Conservation (phyloP, 805 yeast genomes). For the Metschnikowia reukaufii region DNA sequence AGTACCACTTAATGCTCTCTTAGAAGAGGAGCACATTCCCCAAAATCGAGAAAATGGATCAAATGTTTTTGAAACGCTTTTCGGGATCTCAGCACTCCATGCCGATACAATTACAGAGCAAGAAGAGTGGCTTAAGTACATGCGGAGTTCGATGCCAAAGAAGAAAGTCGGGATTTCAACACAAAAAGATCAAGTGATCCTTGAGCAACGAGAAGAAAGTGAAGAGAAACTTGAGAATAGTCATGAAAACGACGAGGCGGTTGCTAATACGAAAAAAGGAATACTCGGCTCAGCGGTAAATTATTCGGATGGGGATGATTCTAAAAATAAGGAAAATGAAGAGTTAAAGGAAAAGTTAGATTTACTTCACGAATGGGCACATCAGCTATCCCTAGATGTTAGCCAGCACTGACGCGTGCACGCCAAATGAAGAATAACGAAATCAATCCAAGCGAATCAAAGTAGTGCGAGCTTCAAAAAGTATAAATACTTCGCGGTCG, state of each 20-base stretch:
- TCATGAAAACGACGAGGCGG: constrained; percentile 21
- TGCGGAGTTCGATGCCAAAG: constrained; percentile 31
- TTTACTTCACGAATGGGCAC: constrained; percentile 15
- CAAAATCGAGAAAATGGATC: neutral
- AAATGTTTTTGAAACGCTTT: constrained; percentile 13
- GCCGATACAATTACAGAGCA: constrained; percentile 6
- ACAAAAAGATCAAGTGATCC: constrained; percentile 15
- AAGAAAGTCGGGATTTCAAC: constrained; percentile 28
- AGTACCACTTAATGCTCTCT: constrained; percentile 1
- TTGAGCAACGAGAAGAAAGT: constrained; percentile 14
- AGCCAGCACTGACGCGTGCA: neutral
- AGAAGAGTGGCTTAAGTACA: constrained; percentile 22
- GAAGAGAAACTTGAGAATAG: constrained; percentile 4
- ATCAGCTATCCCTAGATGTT: constrained; percentile 3
- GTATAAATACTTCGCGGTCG: neutral
- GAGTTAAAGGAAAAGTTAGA: constrained; percentile 5
- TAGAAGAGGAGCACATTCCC: neutral
- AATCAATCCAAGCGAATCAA: neutral
- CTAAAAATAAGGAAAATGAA: neutral
- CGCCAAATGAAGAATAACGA: too few relatives aligned
- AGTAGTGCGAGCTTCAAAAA: constrained; percentile 4
- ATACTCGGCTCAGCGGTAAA: constrained; percentile 12
- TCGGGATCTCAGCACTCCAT: constrained; percentile 9
- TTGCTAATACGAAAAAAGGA: constrained; percentile 12
- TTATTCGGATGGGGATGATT: neutral